A percentile compares a stretch with the other conserved stretches of the same genome.
These are phyloP conservation scores for Phalaenopsis equestris DNA, from an alignment of 106 monocot species.

Conservation along the genomic window DNA sequence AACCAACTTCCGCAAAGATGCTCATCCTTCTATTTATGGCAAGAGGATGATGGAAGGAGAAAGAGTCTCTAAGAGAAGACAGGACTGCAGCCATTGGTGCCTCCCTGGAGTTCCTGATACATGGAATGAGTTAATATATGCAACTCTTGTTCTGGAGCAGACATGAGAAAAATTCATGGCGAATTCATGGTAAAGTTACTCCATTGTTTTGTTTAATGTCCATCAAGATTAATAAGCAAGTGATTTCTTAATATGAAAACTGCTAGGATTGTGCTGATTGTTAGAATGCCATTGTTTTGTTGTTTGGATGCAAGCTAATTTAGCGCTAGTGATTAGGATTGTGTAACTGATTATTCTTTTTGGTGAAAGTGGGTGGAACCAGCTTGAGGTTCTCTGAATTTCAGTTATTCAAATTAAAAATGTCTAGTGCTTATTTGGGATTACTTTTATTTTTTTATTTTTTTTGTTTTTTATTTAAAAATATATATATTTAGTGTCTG, in stretches of 20 bases:
- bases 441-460: too few species aligned
- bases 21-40: constrained; percentile 63
- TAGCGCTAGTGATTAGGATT: not conserved
- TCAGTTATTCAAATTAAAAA: too few species aligned
- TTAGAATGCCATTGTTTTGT: not conserved
- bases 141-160: constrained; percentile 37
- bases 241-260: not conserved
- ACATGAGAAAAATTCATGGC: not conserved
- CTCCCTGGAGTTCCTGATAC: constrained; percentile 92
- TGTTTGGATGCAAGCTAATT: not conserved
- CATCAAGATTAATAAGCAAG: not conserved
- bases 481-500: too few species aligned
- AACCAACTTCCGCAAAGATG: constrained; percentile 84
- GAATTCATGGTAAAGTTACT: not conserved
- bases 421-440: too few species aligned
- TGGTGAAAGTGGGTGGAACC: too few species aligned
- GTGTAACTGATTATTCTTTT: too few species aligned
- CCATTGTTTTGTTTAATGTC: too few species aligned
- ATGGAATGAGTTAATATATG: constrained; percentile 96
- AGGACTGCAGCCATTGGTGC: constrained; percentile 99
- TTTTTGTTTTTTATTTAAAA: too few species aligned
- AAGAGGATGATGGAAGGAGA: constrained; percentile 15
- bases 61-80: constrained; percentile 44
- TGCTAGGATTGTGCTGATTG: too few species aligned
- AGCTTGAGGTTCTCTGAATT: too few species aligned